phyloP scores from a whole-genome alignment of 441 rosid species.

The Omphalea diandra region DNA sequence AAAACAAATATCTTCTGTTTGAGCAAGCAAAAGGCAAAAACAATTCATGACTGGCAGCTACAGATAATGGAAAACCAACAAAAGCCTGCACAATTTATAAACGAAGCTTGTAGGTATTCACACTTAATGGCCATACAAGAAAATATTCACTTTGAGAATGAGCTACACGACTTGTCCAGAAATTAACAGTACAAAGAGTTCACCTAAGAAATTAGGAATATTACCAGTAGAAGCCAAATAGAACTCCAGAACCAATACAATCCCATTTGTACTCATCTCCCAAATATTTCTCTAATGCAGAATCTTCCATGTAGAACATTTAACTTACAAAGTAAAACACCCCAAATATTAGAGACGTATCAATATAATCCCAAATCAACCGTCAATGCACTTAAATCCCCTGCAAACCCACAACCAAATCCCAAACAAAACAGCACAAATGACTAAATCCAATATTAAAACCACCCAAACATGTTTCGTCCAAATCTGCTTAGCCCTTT shows the following conservation, averaged over 20 bases:
- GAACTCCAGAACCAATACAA: constrained; percentile 14
- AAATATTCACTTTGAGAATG: constrained; percentile 20
- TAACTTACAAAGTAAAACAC: constrained; percentile 8
- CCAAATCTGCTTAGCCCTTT: constrained; percentile 87
- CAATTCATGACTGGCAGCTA: not conserved
- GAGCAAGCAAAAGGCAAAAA: not conserved
- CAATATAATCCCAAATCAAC: constrained; percentile 28
- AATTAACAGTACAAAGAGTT: constrained; percentile 19
- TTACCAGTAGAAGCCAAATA: constrained; percentile 25
- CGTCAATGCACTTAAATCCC: constrained; percentile 82
- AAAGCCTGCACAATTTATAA: constrained; percentile 17
- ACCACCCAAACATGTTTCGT: constrained; percentile 93
- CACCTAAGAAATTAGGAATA: constrained; percentile 20
- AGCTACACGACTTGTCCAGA: constrained; percentile 17
- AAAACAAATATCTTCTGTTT: not conserved
- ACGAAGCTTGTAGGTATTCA: constrained; percentile 13
- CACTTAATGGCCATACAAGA: constrained; percentile 13
- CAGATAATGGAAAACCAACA: not conserved
- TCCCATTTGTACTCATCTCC: constrained; percentile 10
- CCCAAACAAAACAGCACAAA: constrained; percentile 71
- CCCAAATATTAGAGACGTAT: constrained; percentile 12
- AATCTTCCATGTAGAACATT: constrained; percentile 14
- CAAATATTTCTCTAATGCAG: no score
- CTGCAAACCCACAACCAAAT: constrained; percentile 94
- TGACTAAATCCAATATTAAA: constrained; percentile 65